A percentile compares a stretch with the other conserved stretches of the same genome.
These are phyloP conservation scores for Russula sp. DNA, from an alignment of 768 basidiomycete genomes.

Conservation along the genomic window DNA sequence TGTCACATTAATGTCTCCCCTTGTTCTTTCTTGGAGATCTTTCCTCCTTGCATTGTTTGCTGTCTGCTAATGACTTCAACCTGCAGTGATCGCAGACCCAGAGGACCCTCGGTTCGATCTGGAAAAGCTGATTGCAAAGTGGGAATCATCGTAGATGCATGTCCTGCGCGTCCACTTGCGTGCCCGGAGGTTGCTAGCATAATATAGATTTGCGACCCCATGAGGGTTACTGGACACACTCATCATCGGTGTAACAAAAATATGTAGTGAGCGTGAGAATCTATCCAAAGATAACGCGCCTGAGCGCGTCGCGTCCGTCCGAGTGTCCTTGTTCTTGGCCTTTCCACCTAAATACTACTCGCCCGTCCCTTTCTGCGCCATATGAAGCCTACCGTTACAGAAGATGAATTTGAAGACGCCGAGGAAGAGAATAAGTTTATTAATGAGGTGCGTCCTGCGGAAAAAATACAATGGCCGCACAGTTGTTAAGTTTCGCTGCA, in stretches of 20 bases:
- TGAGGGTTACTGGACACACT: background rate
- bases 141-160: conserved; percentile 52
- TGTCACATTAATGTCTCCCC: background rate
- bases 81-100: conserved; percentile 81
- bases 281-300: background rate
- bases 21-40: background rate
- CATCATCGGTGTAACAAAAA: background rate
- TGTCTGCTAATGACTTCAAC: conserved; percentile 1
- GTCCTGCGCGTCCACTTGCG: conserved; percentile 3
- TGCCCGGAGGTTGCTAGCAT: conserved; percentile 11
- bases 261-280: conserved; percentile 11
- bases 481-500: conserved; percentile 26
- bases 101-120: conserved; percentile 95
- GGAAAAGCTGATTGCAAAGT: conserved; percentile 76
- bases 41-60: background rate
- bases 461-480: background rate
- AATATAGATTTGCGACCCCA: conserved; percentile 16
- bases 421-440: conserved; percentile 86
- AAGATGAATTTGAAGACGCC: conserved; percentile 76
- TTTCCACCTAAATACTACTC: background rate
- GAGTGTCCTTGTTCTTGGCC: background rate
- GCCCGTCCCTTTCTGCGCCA: background rate
- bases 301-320: conserved; percentile 12
- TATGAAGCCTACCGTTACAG: conserved; percentile 45
- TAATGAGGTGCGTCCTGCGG: conserved; percentile 55